These are phyloP conservation scores for Paulownia fortunei DNA, from an alignment of 257 asterid genomes.

Conservation along the genomic window DNA sequence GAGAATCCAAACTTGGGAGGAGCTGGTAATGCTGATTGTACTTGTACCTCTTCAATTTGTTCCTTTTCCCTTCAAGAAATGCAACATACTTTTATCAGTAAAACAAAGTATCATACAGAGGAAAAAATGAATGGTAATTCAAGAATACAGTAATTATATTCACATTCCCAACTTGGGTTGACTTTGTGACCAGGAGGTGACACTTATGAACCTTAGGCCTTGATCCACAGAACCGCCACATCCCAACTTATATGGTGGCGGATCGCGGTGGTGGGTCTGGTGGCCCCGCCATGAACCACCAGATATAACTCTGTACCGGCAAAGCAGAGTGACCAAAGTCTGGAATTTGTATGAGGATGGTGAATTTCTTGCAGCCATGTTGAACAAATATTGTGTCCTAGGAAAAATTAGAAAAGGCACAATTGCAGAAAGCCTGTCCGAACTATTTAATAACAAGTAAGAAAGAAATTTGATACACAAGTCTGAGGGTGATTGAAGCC, in stretches of 20 bases:
- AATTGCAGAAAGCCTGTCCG: neutral
- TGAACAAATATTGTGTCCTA: neutral
- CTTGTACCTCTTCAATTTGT: conserved; percentile 18
- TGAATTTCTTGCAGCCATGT: conserved; percentile 57
- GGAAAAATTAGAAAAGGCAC: neutral
- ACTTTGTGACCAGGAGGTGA: conserved; percentile 23
- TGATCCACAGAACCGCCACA: conserved; percentile 28
- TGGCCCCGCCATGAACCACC: conserved; percentile 30
- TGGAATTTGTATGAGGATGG: conserved; percentile 53
- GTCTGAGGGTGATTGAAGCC: conserved; percentile 4
- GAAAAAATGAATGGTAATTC: neutral
- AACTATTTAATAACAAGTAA: conserved; percentile 11
- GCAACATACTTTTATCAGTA: neutral
- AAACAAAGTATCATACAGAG: neutral
- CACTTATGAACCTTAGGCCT: conserved; percentile 50
- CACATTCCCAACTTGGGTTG: conserved; percentile 37
- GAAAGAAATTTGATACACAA: neutral
- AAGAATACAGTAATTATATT: neutral
- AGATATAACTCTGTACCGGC: conserved; percentile 38
- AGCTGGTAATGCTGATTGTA: conserved; percentile 31
- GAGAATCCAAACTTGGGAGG: conserved; percentile 45
- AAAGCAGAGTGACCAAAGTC: conserved; percentile 46
- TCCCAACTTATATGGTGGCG: conserved; percentile 24
- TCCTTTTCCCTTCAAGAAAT: conserved; percentile 46
- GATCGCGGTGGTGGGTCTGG: conserved; percentile 23